Evolutionary conservation across 495 filamentous ascomycete species (phyloP).

Genomic region (Trichocladium uniseriatum): DNA sequence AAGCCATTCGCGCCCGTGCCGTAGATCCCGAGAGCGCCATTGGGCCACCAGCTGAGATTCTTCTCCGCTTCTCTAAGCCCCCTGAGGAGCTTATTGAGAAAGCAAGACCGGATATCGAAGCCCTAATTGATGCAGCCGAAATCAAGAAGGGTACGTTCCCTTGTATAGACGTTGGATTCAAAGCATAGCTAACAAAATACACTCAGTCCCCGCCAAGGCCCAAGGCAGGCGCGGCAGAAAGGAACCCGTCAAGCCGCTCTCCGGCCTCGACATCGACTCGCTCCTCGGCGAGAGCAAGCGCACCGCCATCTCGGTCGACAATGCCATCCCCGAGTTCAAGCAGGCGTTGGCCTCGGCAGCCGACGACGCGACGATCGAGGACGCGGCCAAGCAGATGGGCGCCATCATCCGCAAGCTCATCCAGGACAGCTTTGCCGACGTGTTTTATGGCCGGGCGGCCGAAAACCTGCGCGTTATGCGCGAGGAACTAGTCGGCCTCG

Average conservation of each 20-base stretch:
- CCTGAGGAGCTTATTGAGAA: constrained; percentile 55
- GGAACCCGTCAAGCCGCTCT: constrained; percentile 72
- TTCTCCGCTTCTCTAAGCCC: constrained; percentile 67
- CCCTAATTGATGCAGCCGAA: constrained; percentile 57
- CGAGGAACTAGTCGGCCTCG: constrained; percentile 64
- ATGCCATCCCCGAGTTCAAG: constrained; percentile 89
- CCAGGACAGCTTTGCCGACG: constrained; percentile 61
- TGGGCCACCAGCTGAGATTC: constrained; percentile 53
- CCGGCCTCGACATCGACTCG: constrained; percentile 76
- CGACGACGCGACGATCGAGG: constrained; percentile 51
- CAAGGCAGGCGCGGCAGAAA: constrained; percentile 61
- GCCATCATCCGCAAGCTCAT: constrained; percentile 60
- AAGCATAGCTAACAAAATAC: constrained; percentile 22
- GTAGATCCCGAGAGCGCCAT: constrained; percentile 61
- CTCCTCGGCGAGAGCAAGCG: constrained; percentile 51
- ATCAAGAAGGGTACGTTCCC: constrained; percentile 72
- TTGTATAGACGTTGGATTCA: constrained; percentile 41
- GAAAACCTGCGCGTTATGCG: constrained; percentile 72
- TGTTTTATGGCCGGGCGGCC: constrained; percentile 61
- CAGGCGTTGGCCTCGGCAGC: constrained; percentile 59
- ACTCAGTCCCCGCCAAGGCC: constrained; percentile 75
- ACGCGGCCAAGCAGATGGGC: constrained; percentile 66
- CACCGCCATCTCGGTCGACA: constrained; percentile 60
- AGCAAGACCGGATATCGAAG: constrained; percentile 47
- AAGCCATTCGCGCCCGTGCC: constrained; percentile 74